Base-by-base conservation (phyloP, 169 alveolate genomes). In the Plasmodium malariae region DNA sequence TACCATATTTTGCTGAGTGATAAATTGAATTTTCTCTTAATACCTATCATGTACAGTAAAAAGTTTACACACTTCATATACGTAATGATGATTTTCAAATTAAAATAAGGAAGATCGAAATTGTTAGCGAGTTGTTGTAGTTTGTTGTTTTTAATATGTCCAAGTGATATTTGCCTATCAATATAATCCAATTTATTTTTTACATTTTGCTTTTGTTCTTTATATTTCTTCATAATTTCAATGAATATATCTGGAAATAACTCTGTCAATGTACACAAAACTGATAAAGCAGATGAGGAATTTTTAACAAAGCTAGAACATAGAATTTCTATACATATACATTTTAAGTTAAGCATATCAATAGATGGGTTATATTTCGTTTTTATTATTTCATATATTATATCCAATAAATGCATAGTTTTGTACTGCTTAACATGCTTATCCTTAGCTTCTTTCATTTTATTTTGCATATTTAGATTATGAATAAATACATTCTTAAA, bases 281-380 rank as follows among this genome's bases (percentile, higher is more conserved):
- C 92, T 1, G 92, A 70, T 34, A 86, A 12, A 14, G 92, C 92
- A 0, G 92, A 86, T 14, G 92, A 86, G 1, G 92, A 86, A 48
- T 86, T 86, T 69, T 86, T 86, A 0, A 86, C 92, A 69, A 86
- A 86, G 32, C 92, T 86, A 0, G 92, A 86, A 63, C 87, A 86
- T 37, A 86, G 54, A 2, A 70, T 54, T 86, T 86, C 92, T 36
- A 86, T 36, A 57, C 76, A 86, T 26, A 86, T 45, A 49, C 92
- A 86, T 70, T 86, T 86, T 72, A 86, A 86, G 57, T 86, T 48
- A 19, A 69, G 24, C 11, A 86, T 17, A 70, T 86, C 92, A 26
- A 86, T 59, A 0, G 83, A 74, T 2, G 87, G 17, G 36, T 86
- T 68, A 37, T 57, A 43, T 34, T 86, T 86, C 7, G 92, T 70